A percentile compares a stretch with the other conserved stretches of the same genome.
Conservation (phyloP, 2,329 filamentous ascomycete species). For the Decorospora gaudefroyi region DNA sequence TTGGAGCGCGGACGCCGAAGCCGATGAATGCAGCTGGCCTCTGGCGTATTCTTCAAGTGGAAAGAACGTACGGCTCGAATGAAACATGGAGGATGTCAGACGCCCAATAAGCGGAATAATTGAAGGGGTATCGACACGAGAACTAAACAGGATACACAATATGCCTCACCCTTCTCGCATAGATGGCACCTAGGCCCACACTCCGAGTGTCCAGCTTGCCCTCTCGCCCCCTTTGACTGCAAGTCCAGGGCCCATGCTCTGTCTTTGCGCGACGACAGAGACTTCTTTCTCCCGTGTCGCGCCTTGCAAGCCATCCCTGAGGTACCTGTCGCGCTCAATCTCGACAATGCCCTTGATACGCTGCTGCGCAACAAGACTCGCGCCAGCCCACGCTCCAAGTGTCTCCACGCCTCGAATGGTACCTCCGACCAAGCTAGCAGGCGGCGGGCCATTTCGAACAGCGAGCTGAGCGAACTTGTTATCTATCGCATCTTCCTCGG, state of each 20-base stretch:
- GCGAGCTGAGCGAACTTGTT: constrained; percentile 59
- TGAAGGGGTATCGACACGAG: constrained; percentile 17
- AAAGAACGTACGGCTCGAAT: not conserved
- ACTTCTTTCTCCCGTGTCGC: constrained; percentile 65
- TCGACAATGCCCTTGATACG: constrained; percentile 70
- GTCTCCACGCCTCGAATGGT: constrained; percentile 68
- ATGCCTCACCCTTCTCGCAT: not conserved
- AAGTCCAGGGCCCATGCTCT: constrained; percentile 64
- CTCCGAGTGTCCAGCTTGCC: constrained; percentile 47
- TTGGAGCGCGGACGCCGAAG: too few relatives aligned
- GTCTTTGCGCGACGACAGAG: constrained; percentile 61
- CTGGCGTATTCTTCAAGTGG: too few relatives aligned
- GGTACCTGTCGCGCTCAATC: constrained; percentile 72
- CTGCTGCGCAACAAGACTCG: constrained; percentile 69
- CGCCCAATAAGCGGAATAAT: not conserved
- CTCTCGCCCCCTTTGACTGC: constrained; percentile 39
- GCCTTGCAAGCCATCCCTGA: constrained; percentile 67
- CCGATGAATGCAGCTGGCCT: too few relatives aligned
- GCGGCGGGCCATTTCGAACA: constrained; percentile 48
- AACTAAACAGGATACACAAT: constrained; percentile 1
- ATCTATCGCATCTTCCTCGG: constrained; percentile 63
- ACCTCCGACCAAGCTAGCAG: constrained; percentile 56
- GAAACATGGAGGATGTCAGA: not conserved
- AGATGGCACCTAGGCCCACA: constrained; percentile 43
- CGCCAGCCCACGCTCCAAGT: constrained; percentile 74